Evolutionary conservation across 2,329 filamentous ascomycete species (phyloP), one percentile per base, ranked within the genome.

Genomic region (Aspergillus fumigatus): DNA sequence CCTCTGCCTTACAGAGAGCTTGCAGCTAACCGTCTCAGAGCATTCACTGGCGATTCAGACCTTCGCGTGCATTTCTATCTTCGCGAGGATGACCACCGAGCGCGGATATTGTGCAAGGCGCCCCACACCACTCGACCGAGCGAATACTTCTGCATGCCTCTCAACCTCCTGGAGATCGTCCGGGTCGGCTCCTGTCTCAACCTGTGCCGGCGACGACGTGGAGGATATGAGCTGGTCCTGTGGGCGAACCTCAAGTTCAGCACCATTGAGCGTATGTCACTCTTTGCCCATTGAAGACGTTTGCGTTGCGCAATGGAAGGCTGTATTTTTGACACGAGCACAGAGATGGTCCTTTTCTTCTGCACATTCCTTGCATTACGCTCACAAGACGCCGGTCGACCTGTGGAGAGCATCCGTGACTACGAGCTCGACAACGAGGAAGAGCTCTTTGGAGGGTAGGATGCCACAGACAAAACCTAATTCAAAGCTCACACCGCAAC

Each of bases 291-390:
- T 23, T 23, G 23, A 23, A 23, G 23, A 23, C 23, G 3, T 23
- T 23, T 23, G 23, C 23, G 3, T 23, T 23, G 23, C 23, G 23
- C 23, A 23, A 23, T 23, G 23, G 1, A 23, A 23, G 23, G 23
- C 23, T 3, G 2, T n/a, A n/a, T 23, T 23, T 23, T 23, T 23
- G 23, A 23, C 23, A 23, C 3, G 23, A 23, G 23, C 23, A 23
- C 23, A 23, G 80, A 76, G 50, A 80, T 85, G 78, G 80, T 83
- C 3, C 65, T 83, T 1, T 84, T 85, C 68, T 83, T 82, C 65
- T 80, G 77, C 59, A 80, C 80, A 0, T 79, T 84, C 54, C 67
- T 84, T 9, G 82, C 82, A 0, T 78, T 86, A 70, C 84, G 84
- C 59, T 77, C 78, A 8, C 82, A 85, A 62, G 83, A 86, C 63